Base-by-base conservation (phyloP, 441 rosid genomes). In the Biscutella laevigata region DNA sequence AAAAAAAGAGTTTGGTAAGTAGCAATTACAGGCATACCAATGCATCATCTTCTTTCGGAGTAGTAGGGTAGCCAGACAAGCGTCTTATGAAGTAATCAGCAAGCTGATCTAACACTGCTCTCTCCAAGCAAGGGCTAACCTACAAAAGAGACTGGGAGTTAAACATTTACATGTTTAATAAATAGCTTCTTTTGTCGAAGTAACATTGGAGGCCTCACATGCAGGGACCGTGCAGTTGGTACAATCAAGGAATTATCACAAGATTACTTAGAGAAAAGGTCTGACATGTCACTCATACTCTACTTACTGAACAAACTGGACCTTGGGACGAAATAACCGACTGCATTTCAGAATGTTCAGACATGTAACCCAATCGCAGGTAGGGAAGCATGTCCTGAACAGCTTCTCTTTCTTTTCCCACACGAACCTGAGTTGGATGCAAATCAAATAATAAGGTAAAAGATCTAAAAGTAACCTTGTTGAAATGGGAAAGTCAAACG, bases 61-160 rank as follows among this genome's bases (percentile, higher is more conserved):
- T 81, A 11, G 98, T 85, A 20, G 84, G 87, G 64, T 91, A 91
- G 61, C 88, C 79, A 68, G 86, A 70, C 33, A 87, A 66, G 36
- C 98, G 82, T 32, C 55, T 59, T 49, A 63, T 76, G 50, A 91
- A 91, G 77, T 87, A 91, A 72, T 76, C 81, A 36, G 74, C 76
- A 74, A 91, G 95, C 65, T 91, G 98, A 57, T 81, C 90, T 47
- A 91, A 65, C 49, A 81, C 95, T 34, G 96, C 96, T 65, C 81
- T 77, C 68, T 91, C 98, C 88, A 77, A 81, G 70, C 96, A 90
- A 24, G 98, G 79, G 57, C 98, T 90, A 70, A 84, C 84, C 95
- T 90, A 62, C 43, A 29, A 59, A 45, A 64, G 28, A 57, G 45
- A 66, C 30, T 1, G 13, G 17, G 66, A 49, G 25, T 66, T 59